Evolutionary conservation across 345 rosid genomes (phyloP).

Genomic region (Adansonia digitata): DNA sequence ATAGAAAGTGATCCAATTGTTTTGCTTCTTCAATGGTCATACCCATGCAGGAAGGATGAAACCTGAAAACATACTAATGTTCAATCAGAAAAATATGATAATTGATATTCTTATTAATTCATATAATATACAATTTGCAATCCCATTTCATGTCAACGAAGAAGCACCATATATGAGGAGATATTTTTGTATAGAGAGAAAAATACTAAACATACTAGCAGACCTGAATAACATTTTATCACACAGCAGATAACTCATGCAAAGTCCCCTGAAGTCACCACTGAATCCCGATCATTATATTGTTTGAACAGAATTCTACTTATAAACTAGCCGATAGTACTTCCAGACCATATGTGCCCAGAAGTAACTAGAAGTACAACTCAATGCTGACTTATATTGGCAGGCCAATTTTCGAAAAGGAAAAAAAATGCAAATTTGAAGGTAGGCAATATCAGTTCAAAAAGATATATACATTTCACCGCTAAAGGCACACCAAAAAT

Average conservation of each 20-base stretch:
- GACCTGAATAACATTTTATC: background rate
- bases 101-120: background rate
- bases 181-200: background rate
- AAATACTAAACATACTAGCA: background rate
- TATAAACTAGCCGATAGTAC: background rate
- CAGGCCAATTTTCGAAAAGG: background rate
- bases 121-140: conserved; percentile 4
- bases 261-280: background rate
- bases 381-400: background rate
- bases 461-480: background rate
- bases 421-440: background rate
- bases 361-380: background rate
- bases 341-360: background rate
- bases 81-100: conserved; percentile 15
- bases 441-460: background rate
- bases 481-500: background rate
- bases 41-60: conserved; percentile 81
- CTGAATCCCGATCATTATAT: background rate
- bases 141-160: background rate
- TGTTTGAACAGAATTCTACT: background rate
- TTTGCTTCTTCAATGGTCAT: conserved; percentile 85
- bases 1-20: conserved; percentile 65
- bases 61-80: conserved; percentile 41
- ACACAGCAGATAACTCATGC: background rate
- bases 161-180: background rate